These are phyloP conservation scores for Serendipita sp. DNA, from an alignment of 1,284 basidiomycete species.

Conservation along the genomic window DNA sequence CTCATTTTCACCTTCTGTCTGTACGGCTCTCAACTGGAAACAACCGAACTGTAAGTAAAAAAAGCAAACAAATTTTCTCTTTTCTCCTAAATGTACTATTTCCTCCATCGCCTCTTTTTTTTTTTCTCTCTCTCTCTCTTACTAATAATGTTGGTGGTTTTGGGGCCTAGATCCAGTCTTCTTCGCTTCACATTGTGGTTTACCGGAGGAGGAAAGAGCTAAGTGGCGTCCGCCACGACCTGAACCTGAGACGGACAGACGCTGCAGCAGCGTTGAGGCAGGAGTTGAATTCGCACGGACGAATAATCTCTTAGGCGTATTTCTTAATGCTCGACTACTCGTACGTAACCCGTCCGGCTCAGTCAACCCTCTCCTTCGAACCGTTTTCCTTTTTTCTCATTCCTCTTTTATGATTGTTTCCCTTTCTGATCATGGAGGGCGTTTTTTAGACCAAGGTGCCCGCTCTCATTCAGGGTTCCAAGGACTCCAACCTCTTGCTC, in stretches of 20 bases:
- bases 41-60: constrained; percentile 80
- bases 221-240: constrained; percentile 23
- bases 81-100: not conserved
- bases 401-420: not conserved
- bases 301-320: constrained; percentile 88
- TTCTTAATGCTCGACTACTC: constrained; percentile 79
- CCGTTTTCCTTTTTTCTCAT: constrained; percentile 1
- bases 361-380: constrained; percentile 3
- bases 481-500: constrained; percentile 77
- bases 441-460: constrained; percentile 43
- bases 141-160: not conserved
- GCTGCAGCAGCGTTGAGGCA: constrained; percentile 64
- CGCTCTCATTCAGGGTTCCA: constrained; percentile 70
- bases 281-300: constrained; percentile 89
- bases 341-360: constrained; percentile 30
- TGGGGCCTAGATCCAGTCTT: constrained; percentile 74
- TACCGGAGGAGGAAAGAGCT: constrained; percentile 24
- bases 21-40: constrained; percentile 92
- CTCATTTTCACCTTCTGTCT: constrained; percentile 78
- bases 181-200: constrained; percentile 79
- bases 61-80: constrained; percentile 1
- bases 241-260: constrained; percentile 30
- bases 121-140: not conserved
- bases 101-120: constrained; percentile 10
- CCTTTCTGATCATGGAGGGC: not conserved